Conservation (phyloP, 2,329 filamentous ascomycete species). For the Trichothecium sympodiale region DNA sequence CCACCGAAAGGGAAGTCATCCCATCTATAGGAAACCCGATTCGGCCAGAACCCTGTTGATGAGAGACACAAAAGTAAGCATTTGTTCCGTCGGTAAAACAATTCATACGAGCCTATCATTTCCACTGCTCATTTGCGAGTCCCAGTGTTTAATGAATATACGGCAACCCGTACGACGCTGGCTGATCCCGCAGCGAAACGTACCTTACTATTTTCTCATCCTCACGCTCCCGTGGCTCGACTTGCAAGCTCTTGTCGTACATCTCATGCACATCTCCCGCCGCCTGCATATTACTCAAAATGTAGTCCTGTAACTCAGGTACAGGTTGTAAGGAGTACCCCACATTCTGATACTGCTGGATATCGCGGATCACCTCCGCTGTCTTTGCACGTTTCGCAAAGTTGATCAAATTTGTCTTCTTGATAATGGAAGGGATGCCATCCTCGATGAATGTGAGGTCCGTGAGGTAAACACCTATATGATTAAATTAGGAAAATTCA, state of each 20-base stretch:
- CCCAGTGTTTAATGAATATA: constrained; percentile 10
- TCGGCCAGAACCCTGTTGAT: constrained; percentile 44
- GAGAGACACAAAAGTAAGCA: constrained; percentile 5
- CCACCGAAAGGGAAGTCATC: no score
- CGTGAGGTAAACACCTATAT: constrained; percentile 80
- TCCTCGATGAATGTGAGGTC: constrained; percentile 98
- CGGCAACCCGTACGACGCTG: constrained; percentile 10
- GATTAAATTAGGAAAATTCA: not conserved
- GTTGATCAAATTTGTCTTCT: constrained; percentile 94
- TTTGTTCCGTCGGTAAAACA: not conserved
- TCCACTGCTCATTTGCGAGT: not conserved
- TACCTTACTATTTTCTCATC: constrained; percentile 99
- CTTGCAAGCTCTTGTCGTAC: constrained; percentile 91
- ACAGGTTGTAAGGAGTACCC: constrained; percentile 89
- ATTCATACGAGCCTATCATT: not conserved
- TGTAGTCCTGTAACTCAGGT: constrained; percentile 89
- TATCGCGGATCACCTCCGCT: constrained; percentile 94
- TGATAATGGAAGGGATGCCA: constrained; percentile 90
- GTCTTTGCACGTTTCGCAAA: constrained; percentile 98
- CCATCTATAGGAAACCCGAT: constrained; percentile 45
- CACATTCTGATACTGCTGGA: constrained; percentile 97
- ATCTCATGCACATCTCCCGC: constrained; percentile 97
- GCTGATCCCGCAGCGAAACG: constrained; percentile 24
- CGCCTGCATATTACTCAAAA: constrained; percentile 88
- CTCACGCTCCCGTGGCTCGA: constrained; percentile 92